Evolutionary conservation across 805 yeast species (phyloP).

Genomic region (Metschnikowia matae): DNA sequence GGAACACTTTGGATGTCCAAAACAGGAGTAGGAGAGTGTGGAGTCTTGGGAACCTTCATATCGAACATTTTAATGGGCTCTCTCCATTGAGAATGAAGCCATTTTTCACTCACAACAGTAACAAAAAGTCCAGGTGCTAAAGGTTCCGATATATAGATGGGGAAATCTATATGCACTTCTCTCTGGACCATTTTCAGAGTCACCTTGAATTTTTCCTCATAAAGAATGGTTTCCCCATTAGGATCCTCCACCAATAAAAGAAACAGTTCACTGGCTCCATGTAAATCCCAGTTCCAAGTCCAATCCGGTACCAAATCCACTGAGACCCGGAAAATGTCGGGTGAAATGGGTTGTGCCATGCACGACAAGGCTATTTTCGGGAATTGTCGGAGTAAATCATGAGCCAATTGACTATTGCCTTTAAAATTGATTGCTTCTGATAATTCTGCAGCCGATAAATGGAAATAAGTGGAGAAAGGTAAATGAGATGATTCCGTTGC

Average conservation of each 20-base stretch:
- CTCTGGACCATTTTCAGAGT: conserved; percentile 45
- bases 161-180: conserved; percentile 59
- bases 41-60: conserved; percentile 56
- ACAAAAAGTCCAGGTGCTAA: conserved; percentile 68
- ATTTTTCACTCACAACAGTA: conserved; percentile 69
- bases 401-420: conserved; percentile 56
- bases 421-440: conserved; percentile 78
- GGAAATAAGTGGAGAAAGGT: conserved; percentile 79
- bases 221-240: conserved; percentile 73
- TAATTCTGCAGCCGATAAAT: conserved; percentile 68
- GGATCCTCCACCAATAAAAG: conserved; percentile 74
- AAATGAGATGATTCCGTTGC: conserved; percentile 75
- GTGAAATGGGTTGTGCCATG: conserved; percentile 72
- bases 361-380: conserved; percentile 64
- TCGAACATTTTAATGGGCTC: conserved; percentile 54
- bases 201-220: conserved; percentile 51
- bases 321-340: conserved; percentile 60
- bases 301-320: conserved; percentile 68
- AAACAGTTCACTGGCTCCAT: conserved; percentile 64
- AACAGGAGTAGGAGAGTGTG: conserved; percentile 59
- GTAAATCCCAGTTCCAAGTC: conserved; percentile 68
- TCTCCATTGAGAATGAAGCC: conserved; percentile 74
- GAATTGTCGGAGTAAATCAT: conserved; percentile 60
- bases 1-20: conserved; percentile 50
- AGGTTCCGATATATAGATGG: conserved; percentile 45